These are phyloP conservation scores for Coemansia sp. DNA, from an alignment of 192 early-diverging fungal genomes.

Conservation along the genomic window DNA sequence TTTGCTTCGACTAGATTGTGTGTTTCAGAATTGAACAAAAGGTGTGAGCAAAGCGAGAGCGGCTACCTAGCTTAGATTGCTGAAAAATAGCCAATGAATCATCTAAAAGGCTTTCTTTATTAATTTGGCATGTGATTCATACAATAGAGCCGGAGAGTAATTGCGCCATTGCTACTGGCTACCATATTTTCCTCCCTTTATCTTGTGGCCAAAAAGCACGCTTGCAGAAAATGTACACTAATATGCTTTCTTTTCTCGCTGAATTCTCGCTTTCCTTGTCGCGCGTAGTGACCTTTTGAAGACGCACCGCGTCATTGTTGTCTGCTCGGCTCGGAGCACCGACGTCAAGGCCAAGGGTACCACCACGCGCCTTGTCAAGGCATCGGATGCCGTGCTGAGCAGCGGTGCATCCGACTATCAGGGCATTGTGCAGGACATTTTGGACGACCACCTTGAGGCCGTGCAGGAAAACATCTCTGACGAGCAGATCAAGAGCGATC, in stretches of 20 bases:
- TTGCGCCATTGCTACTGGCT: neutral
- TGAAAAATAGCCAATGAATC: neutral
- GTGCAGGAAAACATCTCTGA: conserved; percentile 57
- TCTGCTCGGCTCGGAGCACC: conserved; percentile 92
- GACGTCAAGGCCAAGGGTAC: conserved; percentile 86
- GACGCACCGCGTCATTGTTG: conserved; percentile 78
- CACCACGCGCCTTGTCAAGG: conserved; percentile 66
- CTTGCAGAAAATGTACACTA: no score
- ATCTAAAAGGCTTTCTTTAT: neutral
- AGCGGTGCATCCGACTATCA: conserved; percentile 53
- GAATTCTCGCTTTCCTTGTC: neutral
- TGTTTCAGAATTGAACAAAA: neutral
- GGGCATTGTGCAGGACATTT: conserved; percentile 79
- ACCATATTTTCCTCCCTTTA: neutral
- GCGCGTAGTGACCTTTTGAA: conserved; percentile 61
- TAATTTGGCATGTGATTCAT: neutral
- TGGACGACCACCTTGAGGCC: conserved; percentile 73
- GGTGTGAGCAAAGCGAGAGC: no score
- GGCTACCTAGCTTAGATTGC: no score
- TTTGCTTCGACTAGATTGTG: neutral
- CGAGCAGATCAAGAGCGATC: conserved; percentile 51
- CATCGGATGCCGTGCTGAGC: conserved; percentile 49
- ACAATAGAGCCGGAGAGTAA: neutral
- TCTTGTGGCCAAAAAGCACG: neutral
- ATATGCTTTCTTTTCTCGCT: no score